These are phyloP conservation scores for Saccharomycopsis sp. DNA, from an alignment of 805 yeast genomes.

Conservation along the genomic window DNA sequence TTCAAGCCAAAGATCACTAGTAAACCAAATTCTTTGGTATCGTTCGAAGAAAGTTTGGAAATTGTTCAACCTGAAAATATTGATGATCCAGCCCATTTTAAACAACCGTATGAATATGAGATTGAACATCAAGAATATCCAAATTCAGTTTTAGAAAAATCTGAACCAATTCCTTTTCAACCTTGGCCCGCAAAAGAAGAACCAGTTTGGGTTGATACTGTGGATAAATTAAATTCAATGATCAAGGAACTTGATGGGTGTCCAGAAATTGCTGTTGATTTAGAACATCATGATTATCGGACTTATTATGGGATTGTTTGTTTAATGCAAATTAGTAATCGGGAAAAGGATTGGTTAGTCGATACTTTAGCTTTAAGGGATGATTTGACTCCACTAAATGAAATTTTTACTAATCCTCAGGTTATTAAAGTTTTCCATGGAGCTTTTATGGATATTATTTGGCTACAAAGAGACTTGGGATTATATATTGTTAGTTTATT, in stretches of 20 bases:
- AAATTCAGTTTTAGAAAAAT: constrained; percentile 34
- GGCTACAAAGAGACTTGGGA: constrained; percentile 96
- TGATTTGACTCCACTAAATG: constrained; percentile 56
- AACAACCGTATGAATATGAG: constrained; percentile 75
- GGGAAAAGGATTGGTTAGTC: constrained; percentile 74
- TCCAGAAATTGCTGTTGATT: constrained; percentile 77
- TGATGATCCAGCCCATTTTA: constrained; percentile 46
- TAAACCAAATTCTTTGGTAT: constrained; percentile 61
- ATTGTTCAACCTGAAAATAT: constrained; percentile 23
- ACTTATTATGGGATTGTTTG: constrained; percentile 86
- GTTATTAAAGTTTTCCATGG: constrained; percentile 91
- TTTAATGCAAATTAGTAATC: constrained; percentile 82
- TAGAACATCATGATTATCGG: constrained; percentile 92
- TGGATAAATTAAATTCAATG: constrained; percentile 43
- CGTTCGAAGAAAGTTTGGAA: constrained; percentile 42
- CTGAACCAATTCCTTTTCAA: constrained; percentile 40
- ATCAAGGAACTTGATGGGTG: constrained; percentile 37
- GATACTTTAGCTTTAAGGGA: constrained; percentile 78
- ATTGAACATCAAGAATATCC: constrained; percentile 66
- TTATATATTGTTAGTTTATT: constrained; percentile 79
- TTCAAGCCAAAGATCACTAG: constrained; percentile 62
- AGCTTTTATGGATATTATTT: constrained; percentile 90
- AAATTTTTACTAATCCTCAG: constrained; percentile 68
- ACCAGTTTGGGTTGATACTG: constrained; percentile 61
- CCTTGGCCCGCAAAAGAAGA: constrained; percentile 56